Conservation (phyloP, 768 basidiomycete species). For the Guyanaporus albipodus region DNA sequence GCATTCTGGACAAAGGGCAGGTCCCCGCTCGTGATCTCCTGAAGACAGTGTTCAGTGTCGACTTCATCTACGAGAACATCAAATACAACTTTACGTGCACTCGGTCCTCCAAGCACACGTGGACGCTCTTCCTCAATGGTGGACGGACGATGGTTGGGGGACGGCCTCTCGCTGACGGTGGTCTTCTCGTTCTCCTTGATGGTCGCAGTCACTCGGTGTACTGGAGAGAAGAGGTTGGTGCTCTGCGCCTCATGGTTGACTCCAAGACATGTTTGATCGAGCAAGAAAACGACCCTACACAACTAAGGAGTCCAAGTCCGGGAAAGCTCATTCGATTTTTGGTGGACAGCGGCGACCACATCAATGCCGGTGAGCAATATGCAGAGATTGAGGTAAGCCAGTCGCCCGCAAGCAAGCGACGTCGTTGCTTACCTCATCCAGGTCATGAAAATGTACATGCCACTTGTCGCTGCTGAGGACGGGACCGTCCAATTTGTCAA, state of each 20-base stretch:
- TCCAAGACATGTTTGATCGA: slow-evolving; percentile 98
- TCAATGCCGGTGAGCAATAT: slow-evolving; percentile 94
- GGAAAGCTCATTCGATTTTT: slow-evolving; percentile 95
- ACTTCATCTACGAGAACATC: slow-evolving; percentile 95
- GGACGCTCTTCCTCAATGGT: slow-evolving; percentile 97
- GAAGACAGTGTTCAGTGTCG: slow-evolving; percentile 94
- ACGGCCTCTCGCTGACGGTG: slow-evolving; percentile 90
- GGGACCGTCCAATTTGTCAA: slow-evolving; percentile 95
- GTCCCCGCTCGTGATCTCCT: slow-evolving; percentile 92
- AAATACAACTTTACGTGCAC: slow-evolving; percentile 96
- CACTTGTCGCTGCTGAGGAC: slow-evolving; percentile 89
- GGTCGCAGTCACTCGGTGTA: slow-evolving; percentile 97
- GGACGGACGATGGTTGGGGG: slow-evolving; percentile 90
- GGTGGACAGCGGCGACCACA: slow-evolving; percentile 95
- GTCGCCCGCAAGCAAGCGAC: neutral
- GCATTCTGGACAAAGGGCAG: slow-evolving; percentile 96
- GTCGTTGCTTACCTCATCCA: slow-evolving; percentile 23
- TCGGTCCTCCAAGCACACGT: slow-evolving; percentile 80
- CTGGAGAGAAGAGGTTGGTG: slow-evolving; percentile 98
- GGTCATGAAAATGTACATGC: slow-evolving; percentile 99
- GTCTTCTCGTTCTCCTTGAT: slow-evolving; percentile 85
- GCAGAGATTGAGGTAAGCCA: slow-evolving; percentile 89
- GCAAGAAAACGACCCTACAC: slow-evolving; percentile 99
- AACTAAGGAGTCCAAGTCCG: slow-evolving; percentile 91
- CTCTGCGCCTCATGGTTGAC: slow-evolving; percentile 88